Percentiles rank a stretch among this genome's conserved stretches.
Evolutionary conservation across 768 basidiomycete genomes (phyloP).

Genomic region (Solioccasus polychromus): DNA sequence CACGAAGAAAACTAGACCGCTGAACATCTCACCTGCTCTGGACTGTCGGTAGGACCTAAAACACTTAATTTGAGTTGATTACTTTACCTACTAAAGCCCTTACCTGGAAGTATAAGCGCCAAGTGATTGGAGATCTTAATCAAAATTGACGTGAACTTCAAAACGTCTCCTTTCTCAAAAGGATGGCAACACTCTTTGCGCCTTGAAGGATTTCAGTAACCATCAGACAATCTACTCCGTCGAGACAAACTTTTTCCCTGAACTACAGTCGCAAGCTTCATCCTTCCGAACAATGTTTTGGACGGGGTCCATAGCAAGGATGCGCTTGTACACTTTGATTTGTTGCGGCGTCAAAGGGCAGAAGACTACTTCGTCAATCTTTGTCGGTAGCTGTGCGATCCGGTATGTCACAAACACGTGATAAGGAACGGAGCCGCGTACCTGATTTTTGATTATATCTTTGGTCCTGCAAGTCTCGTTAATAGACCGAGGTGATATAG

Average conservation of each 20-base stretch:
- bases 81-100: constrained; percentile 2
- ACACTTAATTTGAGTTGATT: not conserved
- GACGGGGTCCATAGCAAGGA: constrained; percentile 62
- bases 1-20: not conserved
- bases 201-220: constrained; percentile 34
- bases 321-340: constrained; percentile 66
- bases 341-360: constrained; percentile 81
- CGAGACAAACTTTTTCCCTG: constrained; percentile 46
- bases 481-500: not conserved
- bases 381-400: constrained; percentile 67
- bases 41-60: constrained; percentile 63
- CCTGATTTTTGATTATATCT: constrained; percentile 69
- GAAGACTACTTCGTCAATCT: constrained; percentile 89
- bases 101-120: constrained; percentile 80
- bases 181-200: constrained; percentile 58
- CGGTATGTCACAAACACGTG: not conserved
- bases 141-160: constrained; percentile 77
- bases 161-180: constrained; percentile 48
- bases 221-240: not conserved
- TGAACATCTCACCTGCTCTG: constrained; percentile 53
- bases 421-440: constrained; percentile 15
- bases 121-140: constrained; percentile 90
- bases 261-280: constrained; percentile 71
- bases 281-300: constrained; percentile 72
- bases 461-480: constrained; percentile 53